Base-by-base conservation (phyloP, 805 yeast genomes). In the Wilhelminamyces savonicus region DNA sequence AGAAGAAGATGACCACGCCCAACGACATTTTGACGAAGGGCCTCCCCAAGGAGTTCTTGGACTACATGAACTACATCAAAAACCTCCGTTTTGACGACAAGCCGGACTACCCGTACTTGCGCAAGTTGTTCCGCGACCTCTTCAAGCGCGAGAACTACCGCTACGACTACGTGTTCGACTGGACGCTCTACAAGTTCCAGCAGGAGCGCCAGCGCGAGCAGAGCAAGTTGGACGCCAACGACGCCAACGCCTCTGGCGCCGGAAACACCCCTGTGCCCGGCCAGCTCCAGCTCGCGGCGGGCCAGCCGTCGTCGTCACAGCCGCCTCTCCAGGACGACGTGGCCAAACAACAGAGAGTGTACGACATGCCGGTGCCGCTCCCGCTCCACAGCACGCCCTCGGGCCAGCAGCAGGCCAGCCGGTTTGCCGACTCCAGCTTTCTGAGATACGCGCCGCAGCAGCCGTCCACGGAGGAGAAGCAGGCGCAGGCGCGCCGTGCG, bases 91-190 rank as follows among this genome's bases (percentile, higher is more conserved):
- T 92, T 50, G 97, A 90, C 50, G 97, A 92, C 57, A 86, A 86
- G 55, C 98, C 98, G 8, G 97, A 90, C 60, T 90, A 92, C 57
- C 71, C 78, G 26, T 90, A 81, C 54, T 70, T 90, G 56, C 82
- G 97, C 50, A 81, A 85, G 54, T 68, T 90, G 34, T 82, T 90
- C 62, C 77, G 96, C 50, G 97, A 88, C 52, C 68, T 92, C 46
- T 86, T 86, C 54, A 69, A 84, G 40, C 76, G 90, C 41, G 90
- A 90, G 55, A 84, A 85, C 35, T 90, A 86, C 57, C 78, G 81
- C 45, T 90, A 88, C 57, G 97, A 90, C 61, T 90, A 87, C 58
- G 78, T 92, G 14, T 90, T 87, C 59, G 98, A 90, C 61, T 90
- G 98, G 98, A 90, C 96, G 17, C 75, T 87, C 39, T 82, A 79